A percentile compares a stretch with the other conserved stretches of the same genome.
phyloP scores from a whole-genome alignment of 192 early-diverging fungal genomes.

The Ambispora gerdemannii region DNA sequence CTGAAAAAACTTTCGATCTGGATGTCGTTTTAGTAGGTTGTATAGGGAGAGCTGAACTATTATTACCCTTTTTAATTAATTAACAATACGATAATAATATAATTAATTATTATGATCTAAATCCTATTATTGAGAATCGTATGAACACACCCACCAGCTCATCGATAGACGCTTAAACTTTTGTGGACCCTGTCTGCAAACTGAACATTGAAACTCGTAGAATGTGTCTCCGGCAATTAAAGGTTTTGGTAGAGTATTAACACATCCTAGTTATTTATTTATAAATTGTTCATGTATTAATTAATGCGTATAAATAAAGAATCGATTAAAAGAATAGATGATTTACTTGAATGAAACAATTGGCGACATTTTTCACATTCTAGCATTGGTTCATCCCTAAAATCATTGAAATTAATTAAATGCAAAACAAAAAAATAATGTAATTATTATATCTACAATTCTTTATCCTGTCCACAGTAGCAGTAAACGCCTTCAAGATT shows the following conservation, averaged over 20 bases:
- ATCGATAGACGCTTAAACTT: slow-evolving; percentile 62
- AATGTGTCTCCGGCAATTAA: slow-evolving; percentile 71
- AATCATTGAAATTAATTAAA: neutral
- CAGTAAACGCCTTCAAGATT: slow-evolving; percentile 74
- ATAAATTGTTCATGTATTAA: too few species aligned
- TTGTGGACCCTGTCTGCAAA: slow-evolving; percentile 63
- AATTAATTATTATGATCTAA: too few species aligned
- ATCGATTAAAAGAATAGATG: neutral
- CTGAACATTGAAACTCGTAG: slow-evolving; percentile 71
- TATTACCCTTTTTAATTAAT: slow-evolving; percentile 44
- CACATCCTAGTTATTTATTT: too few species aligned
- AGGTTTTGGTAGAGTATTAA: slow-evolving; percentile 51
- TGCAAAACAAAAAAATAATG: neutral
- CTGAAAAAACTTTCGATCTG: slow-evolving; percentile 65
- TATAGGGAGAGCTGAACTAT: slow-evolving; percentile 75
- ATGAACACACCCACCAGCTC: slow-evolving; percentile 54
- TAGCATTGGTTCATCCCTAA: slow-evolving; percentile 64
- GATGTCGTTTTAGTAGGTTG: slow-evolving; percentile 62
- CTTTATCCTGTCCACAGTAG: slow-evolving; percentile 72
- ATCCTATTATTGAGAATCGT: too few species aligned
- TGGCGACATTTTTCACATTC: slow-evolving; percentile 64
- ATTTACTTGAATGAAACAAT: slow-evolving; percentile 71
- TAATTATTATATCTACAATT: slow-evolving; percentile 39
- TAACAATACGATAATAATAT: too few species aligned
- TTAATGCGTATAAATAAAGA: too few species aligned